A percentile compares a stretch with the other conserved stretches of the same genome.
These are phyloP conservation scores for Fraxinus dipetala DNA, from an alignment of 305 asterid species.

Conservation along the genomic window DNA sequence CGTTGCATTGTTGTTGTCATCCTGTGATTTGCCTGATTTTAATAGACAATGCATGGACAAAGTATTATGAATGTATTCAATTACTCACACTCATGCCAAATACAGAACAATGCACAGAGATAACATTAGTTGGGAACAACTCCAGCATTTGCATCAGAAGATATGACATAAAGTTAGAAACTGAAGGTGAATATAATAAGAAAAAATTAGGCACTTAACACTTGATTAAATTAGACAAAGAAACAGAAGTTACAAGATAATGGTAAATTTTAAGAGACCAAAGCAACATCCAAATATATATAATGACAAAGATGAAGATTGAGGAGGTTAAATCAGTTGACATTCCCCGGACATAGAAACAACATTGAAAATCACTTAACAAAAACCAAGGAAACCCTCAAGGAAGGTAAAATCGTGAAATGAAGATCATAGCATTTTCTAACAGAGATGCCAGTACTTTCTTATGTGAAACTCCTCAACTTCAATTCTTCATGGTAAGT, in stretches of 20 bases:
- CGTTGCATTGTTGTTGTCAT: slow-evolving; percentile 85
- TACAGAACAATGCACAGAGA: not conserved
- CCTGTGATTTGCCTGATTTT: slow-evolving; percentile 74
- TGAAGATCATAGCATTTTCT: not conserved
- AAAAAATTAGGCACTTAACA: not conserved
- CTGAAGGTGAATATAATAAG: not conserved
- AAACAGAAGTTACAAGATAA: not conserved
- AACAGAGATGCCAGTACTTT: not conserved
- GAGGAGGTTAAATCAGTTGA: not conserved
- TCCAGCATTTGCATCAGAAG: not conserved
- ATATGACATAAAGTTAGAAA: not conserved
- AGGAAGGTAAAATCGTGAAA: not conserved
- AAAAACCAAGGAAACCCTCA: not conserved
- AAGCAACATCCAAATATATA: not conserved
- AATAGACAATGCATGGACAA: slow-evolving; percentile 18
- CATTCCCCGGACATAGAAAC: not conserved
- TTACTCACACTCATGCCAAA: not conserved
- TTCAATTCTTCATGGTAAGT: not conserved
- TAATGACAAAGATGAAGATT: not conserved
- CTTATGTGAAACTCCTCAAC: not conserved
- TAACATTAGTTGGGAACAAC: not conserved
- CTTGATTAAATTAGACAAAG: not conserved
- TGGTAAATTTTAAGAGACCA: not conserved
- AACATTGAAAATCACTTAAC: not conserved
- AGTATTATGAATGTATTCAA: slow-evolving; percentile 13